A percentile compares a stretch with the other conserved stretches of the same genome.
These are phyloP conservation scores for Cryptosporidium bovis DNA, from an alignment of 169 alveolate genomes.

Conservation along the genomic window DNA sequence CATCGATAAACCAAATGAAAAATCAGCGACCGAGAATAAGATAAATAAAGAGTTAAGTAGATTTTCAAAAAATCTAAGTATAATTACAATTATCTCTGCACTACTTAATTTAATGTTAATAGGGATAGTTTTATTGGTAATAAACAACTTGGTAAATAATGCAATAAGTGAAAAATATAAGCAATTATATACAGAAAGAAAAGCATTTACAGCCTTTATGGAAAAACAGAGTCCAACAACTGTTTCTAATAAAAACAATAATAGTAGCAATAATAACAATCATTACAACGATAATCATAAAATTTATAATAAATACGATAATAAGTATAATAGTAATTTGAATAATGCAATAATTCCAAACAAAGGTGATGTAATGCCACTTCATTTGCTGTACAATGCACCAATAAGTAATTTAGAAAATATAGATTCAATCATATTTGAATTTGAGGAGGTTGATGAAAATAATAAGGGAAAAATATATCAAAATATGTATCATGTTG, in stretches of 20 bases:
- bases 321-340: background rate
- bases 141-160: conserved; percentile 18
- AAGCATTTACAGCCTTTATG: conserved; percentile 3
- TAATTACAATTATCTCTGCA: conserved; percentile 39
- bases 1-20: background rate
- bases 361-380: conserved; percentile 12
- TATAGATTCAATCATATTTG: conserved; percentile 59
- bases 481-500: conserved; percentile 59
- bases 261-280: background rate
- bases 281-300: too few relatives aligned
- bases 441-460: conserved; percentile 27
- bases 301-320: too few relatives aligned
- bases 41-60: conserved; percentile 6
- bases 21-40: background rate
- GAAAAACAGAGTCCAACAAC: conserved; percentile 8
- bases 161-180: conserved; percentile 7
- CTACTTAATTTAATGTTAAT: conserved; percentile 13
- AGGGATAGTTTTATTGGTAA: conserved; percentile 11
- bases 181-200: conserved; percentile 10
- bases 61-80: conserved; percentile 24
- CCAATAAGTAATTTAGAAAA: conserved; percentile 51
- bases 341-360: too few relatives aligned
- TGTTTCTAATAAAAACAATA: background rate
- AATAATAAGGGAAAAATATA: background rate
- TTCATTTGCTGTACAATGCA: conserved; percentile 47